These are phyloP conservation scores for Scolecobasidium constrictum DNA, from an alignment of 2,329 filamentous ascomycete species.

Conservation along the genomic window DNA sequence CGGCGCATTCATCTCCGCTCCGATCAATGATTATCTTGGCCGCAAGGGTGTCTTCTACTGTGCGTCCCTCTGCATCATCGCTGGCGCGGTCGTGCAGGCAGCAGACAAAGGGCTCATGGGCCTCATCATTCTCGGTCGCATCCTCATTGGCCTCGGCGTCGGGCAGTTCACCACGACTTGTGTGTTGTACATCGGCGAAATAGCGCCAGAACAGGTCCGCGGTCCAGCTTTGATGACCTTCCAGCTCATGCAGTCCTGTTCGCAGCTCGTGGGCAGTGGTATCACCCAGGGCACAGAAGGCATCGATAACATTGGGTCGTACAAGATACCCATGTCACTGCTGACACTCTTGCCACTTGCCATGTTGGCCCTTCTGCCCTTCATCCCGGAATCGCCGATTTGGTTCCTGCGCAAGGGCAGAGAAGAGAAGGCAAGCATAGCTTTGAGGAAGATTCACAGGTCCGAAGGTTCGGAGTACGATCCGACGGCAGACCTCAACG, in stretches of 20 bases:
- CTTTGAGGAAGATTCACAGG: slow-evolving; percentile 2
- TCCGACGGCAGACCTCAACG: slow-evolving; percentile 31
- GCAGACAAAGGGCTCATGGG: slow-evolving; percentile 30
- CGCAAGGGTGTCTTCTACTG: neutral
- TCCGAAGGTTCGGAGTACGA: neutral
- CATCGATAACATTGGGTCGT: neutral
- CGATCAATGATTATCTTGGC: neutral
- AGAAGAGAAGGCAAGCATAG: neutral
- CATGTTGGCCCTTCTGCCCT: neutral
- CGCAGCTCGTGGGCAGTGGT: neutral
- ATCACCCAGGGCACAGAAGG: neutral
- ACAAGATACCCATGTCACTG: neutral
- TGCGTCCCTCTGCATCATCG: neutral
- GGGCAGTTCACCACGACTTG: neutral
- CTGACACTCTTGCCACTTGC: neutral
- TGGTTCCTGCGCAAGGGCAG: neutral
- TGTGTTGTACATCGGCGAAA: neutral
- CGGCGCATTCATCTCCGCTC: neutral
- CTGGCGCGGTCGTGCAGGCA: slow-evolving; percentile 15
- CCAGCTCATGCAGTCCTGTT: neutral
- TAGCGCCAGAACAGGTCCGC: neutral
- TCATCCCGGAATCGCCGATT: slow-evolving; percentile 1
- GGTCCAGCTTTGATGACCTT: neutral
- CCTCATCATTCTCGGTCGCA: slow-evolving; percentile 29
- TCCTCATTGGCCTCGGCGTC: neutral